Evolutionary conservation across 345 rosid genomes (phyloP).

Genomic region (Xanthoceras sorbifolium): DNA sequence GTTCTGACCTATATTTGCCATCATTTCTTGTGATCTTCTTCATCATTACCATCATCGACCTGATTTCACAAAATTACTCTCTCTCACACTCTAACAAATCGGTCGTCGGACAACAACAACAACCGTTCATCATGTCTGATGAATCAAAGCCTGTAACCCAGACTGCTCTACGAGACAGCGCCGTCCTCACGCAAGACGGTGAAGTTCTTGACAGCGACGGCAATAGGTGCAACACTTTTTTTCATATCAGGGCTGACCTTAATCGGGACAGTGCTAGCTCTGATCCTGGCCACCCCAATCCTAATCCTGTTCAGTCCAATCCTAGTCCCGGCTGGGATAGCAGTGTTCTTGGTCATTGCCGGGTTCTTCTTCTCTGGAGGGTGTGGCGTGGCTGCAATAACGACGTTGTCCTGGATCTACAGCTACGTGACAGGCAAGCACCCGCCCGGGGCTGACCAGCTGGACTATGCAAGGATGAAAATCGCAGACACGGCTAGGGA

Average conservation of each 20-base stretch:
- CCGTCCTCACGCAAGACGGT: slow-evolving; percentile 40
- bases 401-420: slow-evolving; percentile 66
- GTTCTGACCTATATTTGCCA: neutral
- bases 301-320: slow-evolving; percentile 66
- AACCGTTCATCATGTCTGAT: slow-evolving; percentile 31
- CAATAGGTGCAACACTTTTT: slow-evolving; percentile 40
- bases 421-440: slow-evolving; percentile 57
- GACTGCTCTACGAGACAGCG: slow-evolving; percentile 25
- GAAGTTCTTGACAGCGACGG: slow-evolving; percentile 54
- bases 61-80: neutral
- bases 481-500: slow-evolving; percentile 38
- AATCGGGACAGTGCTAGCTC: slow-evolving; percentile 52
- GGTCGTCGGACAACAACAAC: neutral
- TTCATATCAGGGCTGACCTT: slow-evolving; percentile 54
- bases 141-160: slow-evolving; percentile 27
- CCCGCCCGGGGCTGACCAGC: slow-evolving; percentile 59
- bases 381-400: slow-evolving; percentile 55
- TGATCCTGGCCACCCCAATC: slow-evolving; percentile 57
- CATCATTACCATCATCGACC: neutral
- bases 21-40: neutral
- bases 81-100: neutral
- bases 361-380: slow-evolving; percentile 64
- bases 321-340: slow-evolving; percentile 57
- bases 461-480: slow-evolving; percentile 50
- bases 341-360: slow-evolving; percentile 18